These are phyloP conservation scores for Apiospora malaysiana DNA, from an alignment of 2,329 filamentous ascomycete genomes.

Conservation along the genomic window DNA sequence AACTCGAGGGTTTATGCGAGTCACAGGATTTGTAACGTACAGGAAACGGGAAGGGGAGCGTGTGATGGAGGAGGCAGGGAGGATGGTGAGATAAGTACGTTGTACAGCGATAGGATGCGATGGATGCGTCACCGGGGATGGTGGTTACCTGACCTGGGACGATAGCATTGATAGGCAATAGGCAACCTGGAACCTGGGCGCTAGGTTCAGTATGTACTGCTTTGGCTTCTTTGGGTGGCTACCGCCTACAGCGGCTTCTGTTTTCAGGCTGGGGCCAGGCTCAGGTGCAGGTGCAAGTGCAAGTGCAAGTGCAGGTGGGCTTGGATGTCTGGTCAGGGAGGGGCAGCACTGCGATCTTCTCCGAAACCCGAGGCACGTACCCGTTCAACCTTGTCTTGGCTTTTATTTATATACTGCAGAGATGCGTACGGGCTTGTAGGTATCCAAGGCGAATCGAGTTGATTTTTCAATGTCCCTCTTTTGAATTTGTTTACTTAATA, in stretches of 20 bases:
- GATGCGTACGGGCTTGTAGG: background rate
- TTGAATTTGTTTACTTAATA: background rate
- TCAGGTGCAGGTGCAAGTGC: background rate
- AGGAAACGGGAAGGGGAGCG: background rate
- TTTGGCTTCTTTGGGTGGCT: background rate
- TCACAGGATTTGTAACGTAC: slow-evolving; percentile 3
- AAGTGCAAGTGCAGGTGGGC: background rate
- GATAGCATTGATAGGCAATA: background rate
- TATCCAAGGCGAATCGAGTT: background rate
- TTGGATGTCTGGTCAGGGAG: background rate
- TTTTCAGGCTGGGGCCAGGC: no score
- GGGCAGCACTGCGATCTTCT: background rate
- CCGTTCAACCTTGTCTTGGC: background rate
- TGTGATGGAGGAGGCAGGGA: slow-evolving; percentile 14
- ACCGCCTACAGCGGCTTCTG: slow-evolving; percentile 11
- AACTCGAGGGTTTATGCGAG: slow-evolving; percentile 15
- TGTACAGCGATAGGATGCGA: slow-evolving; percentile 9
- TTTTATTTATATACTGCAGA: background rate
- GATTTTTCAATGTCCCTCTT: background rate
- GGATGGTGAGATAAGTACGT: background rate
- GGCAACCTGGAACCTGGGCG: slow-evolving; percentile 1
- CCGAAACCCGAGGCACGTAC: background rate
- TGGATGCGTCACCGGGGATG: slow-evolving; percentile 15
- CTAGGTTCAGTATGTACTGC: background rate
- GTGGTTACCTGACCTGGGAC: slow-evolving; percentile 3